Evolutionary conservation across 1,284 basidiomycete species (phyloP), one percentile per base, ranked within the genome.

Genomic region (Cystobasidium sp.): DNA sequence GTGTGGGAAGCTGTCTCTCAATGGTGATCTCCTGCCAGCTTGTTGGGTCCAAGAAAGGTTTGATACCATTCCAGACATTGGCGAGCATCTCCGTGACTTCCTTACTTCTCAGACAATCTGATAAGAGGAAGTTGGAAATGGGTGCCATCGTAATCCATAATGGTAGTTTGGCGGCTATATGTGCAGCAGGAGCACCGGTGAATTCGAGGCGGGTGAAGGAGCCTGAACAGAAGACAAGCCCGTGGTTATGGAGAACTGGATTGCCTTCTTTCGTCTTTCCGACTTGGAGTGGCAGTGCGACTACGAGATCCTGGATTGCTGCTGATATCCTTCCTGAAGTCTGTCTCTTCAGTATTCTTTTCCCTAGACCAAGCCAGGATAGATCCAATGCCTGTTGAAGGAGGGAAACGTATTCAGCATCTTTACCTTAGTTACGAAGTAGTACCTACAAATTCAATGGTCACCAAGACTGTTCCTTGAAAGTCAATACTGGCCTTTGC

Each of bases 111-210:
- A 73, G 63, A 22, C 56, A 46, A 52, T 59, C 70, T n/a, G 49
- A 39, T 14, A 73, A 63, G n/a, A 73, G 63, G 51, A 73, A 73
- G 62, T 73, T 73, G 62, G 51, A 52, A 3, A 73, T 59, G 7
- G 70, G 70, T 20, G 62, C 47, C 47, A 73, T 49, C 16, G 62
- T 65, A 6, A 64, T 44, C 51, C 53, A 65, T 46, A 73, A 52
- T 24, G 70, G 70, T 47, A 73, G n/a, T 39, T 59, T 55, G 22
- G 70, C 59, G 12, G 63, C 70, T 46, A 66, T 9, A 12, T 46
- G 43, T n/a, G 62, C 62, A 37, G 43, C 20, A 1, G 62, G 49
- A 51, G 58, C 31, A 47, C 43, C 55, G 20, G 70, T 51, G 52
- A 73, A 73, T 22, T 46, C 49, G 14, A 73, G 41, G 22, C 55